Base-by-base conservation (phyloP, 1,284 basidiomycete genomes). In the Heterobasidion annosum region DNA sequence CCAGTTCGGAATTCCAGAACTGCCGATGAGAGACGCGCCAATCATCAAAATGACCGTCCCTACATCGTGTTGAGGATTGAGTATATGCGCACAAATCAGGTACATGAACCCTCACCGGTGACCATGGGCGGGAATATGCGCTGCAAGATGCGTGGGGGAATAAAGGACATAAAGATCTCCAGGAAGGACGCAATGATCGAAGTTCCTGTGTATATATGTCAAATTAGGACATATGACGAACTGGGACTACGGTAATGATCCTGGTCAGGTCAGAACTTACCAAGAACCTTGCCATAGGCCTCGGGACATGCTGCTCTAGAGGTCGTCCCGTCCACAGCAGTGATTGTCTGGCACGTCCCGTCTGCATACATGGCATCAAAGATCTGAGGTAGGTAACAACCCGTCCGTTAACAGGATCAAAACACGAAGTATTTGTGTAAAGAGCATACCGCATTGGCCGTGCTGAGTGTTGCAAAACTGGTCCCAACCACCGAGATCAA, bases 401-500 rank as follows among this genome's bases (percentile, higher is more conserved):
- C 37, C 10, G 47, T 40, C 12, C 16, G 34, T 16, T n/a, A 42
- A 25, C 18, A 46, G 6, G 37, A 40, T 34, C 13, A 15, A 13
- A 8, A 4, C 18, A n/a, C 51, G 13, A n/a, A 35, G 15, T 9
- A 34, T 10, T 16, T 2, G 25, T 4, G 32, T 8, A n/a, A 40
- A 34, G 9, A 0, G 71, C 79, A 10, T 60, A 87, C 84, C 0
- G 83, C 75, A 59, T 79, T 78, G 1, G 85, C 88, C 1, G 88
- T 91, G 48, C 82, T 85, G 13, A 93, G 72, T 0, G 88, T 91
- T 7, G 90, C 79, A 64, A 93, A 93, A 63, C 83, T 87, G 0
- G 90, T 93, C 8, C 90, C 91, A n/a, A 93, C 89, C 1, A 93
- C 89, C 4, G 83, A 84, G 53, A 93, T 75, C 18, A 93, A 68